Percentiles rank a stretch among this genome's conserved stretches.
These are phyloP conservation scores for Talaromyces thailandensis DNA, from an alignment of 495 filamentous ascomycete genomes.

Conservation along the genomic window DNA sequence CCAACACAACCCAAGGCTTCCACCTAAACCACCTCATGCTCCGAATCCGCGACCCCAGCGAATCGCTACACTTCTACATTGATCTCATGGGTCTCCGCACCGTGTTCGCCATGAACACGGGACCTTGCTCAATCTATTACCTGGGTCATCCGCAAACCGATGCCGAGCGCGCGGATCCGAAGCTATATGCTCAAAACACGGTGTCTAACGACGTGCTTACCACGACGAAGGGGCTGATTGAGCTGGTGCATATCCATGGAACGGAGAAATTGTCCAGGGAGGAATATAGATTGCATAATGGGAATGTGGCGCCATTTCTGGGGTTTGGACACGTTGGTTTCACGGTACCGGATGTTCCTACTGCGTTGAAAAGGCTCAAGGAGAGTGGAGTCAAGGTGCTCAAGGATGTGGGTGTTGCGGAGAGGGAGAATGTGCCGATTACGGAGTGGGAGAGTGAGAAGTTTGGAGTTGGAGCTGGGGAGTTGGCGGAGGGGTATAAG, in stretches of 20 bases:
- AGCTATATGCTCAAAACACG: constrained; percentile 15
- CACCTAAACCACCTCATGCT: constrained; percentile 38
- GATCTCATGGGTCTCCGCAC: constrained; percentile 39
- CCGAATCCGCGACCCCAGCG: constrained; percentile 27
- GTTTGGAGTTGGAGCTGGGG: not conserved
- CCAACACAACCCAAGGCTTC: constrained; percentile 27
- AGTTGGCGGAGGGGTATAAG: not conserved
- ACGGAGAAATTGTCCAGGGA: not conserved
- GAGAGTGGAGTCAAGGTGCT: constrained; percentile 16
- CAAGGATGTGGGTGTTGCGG: constrained; percentile 26
- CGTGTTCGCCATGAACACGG: constrained; percentile 37
- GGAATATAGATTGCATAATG: not conserved
- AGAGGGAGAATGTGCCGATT: constrained; percentile 22
- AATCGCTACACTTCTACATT: constrained; percentile 36
- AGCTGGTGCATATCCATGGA: not conserved
- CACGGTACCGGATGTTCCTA: not conserved
- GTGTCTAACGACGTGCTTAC: not conserved
- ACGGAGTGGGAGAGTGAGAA: constrained; percentile 26
- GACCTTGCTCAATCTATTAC: constrained; percentile 35
- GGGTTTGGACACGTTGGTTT: not conserved
- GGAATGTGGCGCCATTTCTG: not conserved
- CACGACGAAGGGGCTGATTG: not conserved
- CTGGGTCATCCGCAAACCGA: constrained; percentile 27
- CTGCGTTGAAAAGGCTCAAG: not conserved
- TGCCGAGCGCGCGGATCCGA: constrained; percentile 12